Percentiles rank a stretch among this genome's conserved stretches.
Conservation (phyloP, 2,329 filamentous ascomycete species). For the Bipolaris gigantea region DNA sequence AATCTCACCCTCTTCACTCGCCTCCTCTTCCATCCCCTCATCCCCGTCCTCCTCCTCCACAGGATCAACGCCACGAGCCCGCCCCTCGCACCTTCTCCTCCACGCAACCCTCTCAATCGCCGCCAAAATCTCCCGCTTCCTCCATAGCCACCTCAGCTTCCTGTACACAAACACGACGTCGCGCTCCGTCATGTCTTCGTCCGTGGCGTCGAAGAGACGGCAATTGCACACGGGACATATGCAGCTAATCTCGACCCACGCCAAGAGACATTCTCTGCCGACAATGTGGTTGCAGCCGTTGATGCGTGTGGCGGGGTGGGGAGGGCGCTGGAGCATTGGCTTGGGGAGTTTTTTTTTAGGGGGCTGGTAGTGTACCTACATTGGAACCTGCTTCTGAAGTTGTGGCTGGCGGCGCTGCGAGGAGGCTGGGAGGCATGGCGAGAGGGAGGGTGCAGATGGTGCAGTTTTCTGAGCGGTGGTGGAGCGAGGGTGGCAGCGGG, state of each 20-base stretch:
- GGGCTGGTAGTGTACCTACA: too few species aligned
- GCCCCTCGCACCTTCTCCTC: too few species aligned
- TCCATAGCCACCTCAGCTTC: too few species aligned
- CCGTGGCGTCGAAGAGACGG: constrained; percentile 16
- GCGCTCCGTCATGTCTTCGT: constrained; percentile 11
- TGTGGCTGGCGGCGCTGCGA: not conserved
- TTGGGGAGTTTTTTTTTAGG: not conserved
- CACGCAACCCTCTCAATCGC: too few species aligned
- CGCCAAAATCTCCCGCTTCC: too few species aligned
- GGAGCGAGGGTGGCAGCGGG: constrained; percentile 6
- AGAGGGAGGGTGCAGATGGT: constrained; percentile 20
- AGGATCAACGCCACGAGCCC: constrained; percentile 1
- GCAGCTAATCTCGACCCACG: constrained; percentile 23
- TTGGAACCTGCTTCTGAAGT: too few species aligned
- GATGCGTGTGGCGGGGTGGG: constrained; percentile 22
- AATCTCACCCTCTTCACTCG: not conserved
- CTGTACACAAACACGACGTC: constrained; percentile 1
- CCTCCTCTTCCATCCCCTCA: constrained; percentile 10
- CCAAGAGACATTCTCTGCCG: constrained; percentile 20
- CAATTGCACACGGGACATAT: constrained; percentile 25
- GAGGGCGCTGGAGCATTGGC: not conserved
- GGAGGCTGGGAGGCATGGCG: not conserved
- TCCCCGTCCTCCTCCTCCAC: constrained; percentile 4
- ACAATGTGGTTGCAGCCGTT: constrained; percentile 21
- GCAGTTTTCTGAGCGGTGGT: constrained; percentile 21